Evolutionary conservation across 129 eudicot species (phyloP).

Genomic region (Tagetes erecta): DNA sequence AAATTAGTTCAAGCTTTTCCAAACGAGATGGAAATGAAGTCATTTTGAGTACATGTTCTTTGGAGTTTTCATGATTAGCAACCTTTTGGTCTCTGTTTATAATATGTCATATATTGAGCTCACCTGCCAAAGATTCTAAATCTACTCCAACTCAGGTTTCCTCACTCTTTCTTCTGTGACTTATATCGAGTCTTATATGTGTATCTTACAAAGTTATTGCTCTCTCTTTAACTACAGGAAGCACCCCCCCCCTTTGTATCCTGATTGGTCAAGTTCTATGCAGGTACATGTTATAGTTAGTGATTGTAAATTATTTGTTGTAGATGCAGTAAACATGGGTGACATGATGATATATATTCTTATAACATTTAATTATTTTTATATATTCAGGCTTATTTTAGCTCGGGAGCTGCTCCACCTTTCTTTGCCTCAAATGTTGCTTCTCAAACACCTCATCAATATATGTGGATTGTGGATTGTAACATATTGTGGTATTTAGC

Average conservation of each 20-base stretch:
- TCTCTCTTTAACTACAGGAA: slow-evolving; percentile 50
- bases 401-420: slow-evolving; percentile 82
- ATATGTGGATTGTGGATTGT: slow-evolving; percentile 49
- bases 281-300: slow-evolving; percentile 51
- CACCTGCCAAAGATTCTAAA: slow-evolving; percentile 68
- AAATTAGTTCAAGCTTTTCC: too few relatives aligned
- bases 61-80: too few relatives aligned
- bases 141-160: slow-evolving; percentile 64
- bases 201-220: neutral
- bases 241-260: slow-evolving; percentile 56
- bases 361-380: slow-evolving; percentile 18
- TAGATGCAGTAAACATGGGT: slow-evolving; percentile 5
- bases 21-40: too few relatives aligned
- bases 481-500: too few relatives aligned
- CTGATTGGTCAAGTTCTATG: slow-evolving; percentile 95
- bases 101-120: slow-evolving; percentile 4
- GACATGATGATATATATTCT: slow-evolving; percentile 16
- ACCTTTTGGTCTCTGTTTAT: too few relatives aligned
- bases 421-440: slow-evolving; percentile 80
- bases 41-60: too few relatives aligned
- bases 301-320: slow-evolving; percentile 4
- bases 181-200: neutral
- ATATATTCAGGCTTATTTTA: slow-evolving; percentile 68
- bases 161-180: slow-evolving; percentile 12
- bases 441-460: slow-evolving; percentile 87